Evolutionary conservation across 2,329 filamentous ascomycete genomes (phyloP), one percentile per base, ranked within the genome.

Genomic region (Talaromyces funiculosus): DNA sequence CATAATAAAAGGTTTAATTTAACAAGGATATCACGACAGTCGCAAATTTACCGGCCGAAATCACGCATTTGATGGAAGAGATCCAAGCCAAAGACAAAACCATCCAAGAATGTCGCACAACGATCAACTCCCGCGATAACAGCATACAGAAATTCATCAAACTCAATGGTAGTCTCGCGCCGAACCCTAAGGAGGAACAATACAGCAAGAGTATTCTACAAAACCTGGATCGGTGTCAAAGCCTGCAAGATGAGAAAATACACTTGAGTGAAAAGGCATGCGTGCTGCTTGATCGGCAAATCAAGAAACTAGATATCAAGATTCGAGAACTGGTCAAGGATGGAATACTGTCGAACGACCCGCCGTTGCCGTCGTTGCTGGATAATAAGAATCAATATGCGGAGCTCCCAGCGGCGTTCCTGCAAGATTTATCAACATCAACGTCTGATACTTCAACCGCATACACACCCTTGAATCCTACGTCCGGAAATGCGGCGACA

Each of bases 91-190:
- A 88, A 68, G 85, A 88, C 65, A 79, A 81, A 60, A 78, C 81
- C 53, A 84, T 87, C 58, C 79, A 83, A 64, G 83, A 86, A 60
- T 81, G 80, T 66, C 78, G 80, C 47, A 73, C 78, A n/a, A 76
- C 78, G 14, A 86, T 87, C 68, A 79, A 79, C 62, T 80, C 80
- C 35, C 82, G 84, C 49, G 85, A 88, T 65, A 76, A 72, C 58
- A 84, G 81, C 60, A 75, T 88, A n/a, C 85, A 88, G 66, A 87
- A 86, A 67, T 86, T 85, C 72, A 82, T 87, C 69, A 86, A 85
- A 65, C 67, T 82, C 9, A 85, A 87, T 64, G 84, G 85, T 59
- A 83, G 83, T 66, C 77, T 86, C 47, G 77, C 82, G 2, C 80
- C 81, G 35, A 86, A 88, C 63, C 84, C 85, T 0, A 87, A 87